Evolutionary conservation across 129 eudicot species (phyloP).

Genomic region (Artemisia argyi): DNA sequence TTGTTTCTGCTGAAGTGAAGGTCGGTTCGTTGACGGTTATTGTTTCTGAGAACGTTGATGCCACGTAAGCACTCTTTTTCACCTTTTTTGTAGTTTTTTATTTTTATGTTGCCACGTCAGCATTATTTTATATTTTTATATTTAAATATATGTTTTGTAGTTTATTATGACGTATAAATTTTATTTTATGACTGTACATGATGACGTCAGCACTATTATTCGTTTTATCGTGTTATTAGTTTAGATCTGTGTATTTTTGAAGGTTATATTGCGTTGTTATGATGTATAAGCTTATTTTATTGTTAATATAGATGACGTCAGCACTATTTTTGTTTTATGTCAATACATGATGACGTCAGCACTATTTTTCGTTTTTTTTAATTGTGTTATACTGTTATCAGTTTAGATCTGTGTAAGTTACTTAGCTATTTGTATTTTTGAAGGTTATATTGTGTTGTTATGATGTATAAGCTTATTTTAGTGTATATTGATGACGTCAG

Average conservation of each 20-base stretch:
- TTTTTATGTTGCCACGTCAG: conserved; percentile 32
- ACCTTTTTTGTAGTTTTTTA: background rate
- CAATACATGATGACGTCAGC: background rate
- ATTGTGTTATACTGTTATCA: background rate
- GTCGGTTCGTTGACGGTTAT: conserved; percentile 52
- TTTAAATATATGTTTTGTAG: background rate
- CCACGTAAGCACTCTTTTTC: conserved; percentile 41
- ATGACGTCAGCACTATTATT: background rate
- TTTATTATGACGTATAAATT: background rate
- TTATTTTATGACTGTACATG: background rate
- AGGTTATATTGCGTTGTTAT: no score
- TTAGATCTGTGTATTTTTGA: background rate
- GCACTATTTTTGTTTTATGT: no score
- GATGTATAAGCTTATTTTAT: no score
- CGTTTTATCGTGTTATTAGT: background rate
- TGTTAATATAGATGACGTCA: no score
- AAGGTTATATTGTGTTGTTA: no score
- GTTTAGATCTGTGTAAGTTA: background rate
- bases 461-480: no score
- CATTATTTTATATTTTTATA: background rate
- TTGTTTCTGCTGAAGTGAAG: conserved; percentile 75
- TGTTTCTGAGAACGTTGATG: conserved; percentile 59
- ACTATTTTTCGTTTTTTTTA: background rate
- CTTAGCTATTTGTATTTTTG: background rate
- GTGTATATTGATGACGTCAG: background rate